phyloP scores from a whole-genome alignment of 2,329 filamentous ascomycete genomes.

The Zalaria sp. region DNA sequence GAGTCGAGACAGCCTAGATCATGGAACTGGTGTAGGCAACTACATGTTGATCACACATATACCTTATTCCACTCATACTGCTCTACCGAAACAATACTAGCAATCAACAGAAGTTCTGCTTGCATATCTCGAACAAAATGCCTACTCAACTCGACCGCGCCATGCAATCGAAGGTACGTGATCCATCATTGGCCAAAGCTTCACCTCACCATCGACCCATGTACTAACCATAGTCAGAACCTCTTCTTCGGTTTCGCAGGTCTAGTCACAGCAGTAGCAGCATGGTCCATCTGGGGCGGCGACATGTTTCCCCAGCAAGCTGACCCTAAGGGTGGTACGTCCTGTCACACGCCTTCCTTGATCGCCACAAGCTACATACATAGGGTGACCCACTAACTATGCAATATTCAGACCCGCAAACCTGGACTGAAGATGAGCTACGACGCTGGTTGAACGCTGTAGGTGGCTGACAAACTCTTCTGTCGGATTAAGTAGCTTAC shows the following conservation, averaged over 20 bases:
- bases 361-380: slow-evolving; percentile 1
- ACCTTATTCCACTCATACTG: no score
- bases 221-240: slow-evolving; percentile 12
- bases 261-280: slow-evolving; percentile 65
- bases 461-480: slow-evolving; percentile 22
- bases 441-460: slow-evolving; percentile 69
- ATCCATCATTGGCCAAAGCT: slow-evolving; percentile 5
- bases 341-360: slow-evolving; percentile 11
- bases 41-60: no score
- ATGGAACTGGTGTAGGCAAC: no score
- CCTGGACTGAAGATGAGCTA: slow-evolving; percentile 71
- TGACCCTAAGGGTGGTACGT: slow-evolving; percentile 65
- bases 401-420: slow-evolving; percentile 39
- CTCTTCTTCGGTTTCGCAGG: slow-evolving; percentile 56
- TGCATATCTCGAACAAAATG: slow-evolving; percentile 16
- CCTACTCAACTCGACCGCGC: slow-evolving; percentile 36
- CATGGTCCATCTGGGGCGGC: slow-evolving; percentile 73
- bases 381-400: no score
- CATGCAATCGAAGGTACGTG: slow-evolving; percentile 27
- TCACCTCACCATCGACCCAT: neutral
- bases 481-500: neutral
- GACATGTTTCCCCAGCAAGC: slow-evolving; percentile 64
- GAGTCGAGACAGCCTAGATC: no score
- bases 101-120: no score
- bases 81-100: no score